A percentile compares a stretch with the other conserved stretches of the same genome.
These are phyloP conservation scores for Aspergillus asperescens DNA, from an alignment of 495 filamentous ascomycete species.

Conservation along the genomic window DNA sequence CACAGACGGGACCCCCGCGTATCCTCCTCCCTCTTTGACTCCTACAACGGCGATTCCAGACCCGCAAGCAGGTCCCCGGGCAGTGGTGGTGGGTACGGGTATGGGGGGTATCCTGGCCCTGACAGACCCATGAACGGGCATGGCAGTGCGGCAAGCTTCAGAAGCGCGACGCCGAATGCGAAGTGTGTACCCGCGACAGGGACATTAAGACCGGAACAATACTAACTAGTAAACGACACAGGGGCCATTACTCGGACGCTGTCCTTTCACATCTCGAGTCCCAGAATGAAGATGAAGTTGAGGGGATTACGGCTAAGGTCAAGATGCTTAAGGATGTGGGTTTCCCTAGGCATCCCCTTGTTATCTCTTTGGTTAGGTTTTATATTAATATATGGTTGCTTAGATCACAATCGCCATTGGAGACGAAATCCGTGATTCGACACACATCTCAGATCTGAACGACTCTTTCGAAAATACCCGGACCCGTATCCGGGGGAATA, in stretches of 20 bases:
- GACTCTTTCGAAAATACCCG: slow-evolving; percentile 83
- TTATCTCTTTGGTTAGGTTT: background rate
- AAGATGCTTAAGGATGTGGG: slow-evolving; percentile 85
- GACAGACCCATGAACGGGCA: slow-evolving; percentile 34
- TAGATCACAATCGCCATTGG: slow-evolving; percentile 91
- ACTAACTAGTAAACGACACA: slow-evolving; percentile 21
- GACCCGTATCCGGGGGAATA: slow-evolving; percentile 74
- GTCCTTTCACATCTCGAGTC: slow-evolving; percentile 91
- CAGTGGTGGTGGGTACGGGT: slow-evolving; percentile 45
- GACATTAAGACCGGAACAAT: background rate
- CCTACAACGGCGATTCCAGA: slow-evolving; percentile 62
- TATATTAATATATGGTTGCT: background rate
- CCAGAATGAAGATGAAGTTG: slow-evolving; percentile 88
- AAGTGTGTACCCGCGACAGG: slow-evolving; percentile 47
- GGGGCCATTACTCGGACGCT: slow-evolving; percentile 89
- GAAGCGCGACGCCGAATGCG: slow-evolving; percentile 77
- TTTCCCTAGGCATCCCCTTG: slow-evolving; percentile 15
- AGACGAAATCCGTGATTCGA: slow-evolving; percentile 84
- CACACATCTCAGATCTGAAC: slow-evolving; percentile 74
- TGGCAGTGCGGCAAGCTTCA: slow-evolving; percentile 33
- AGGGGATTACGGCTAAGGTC: slow-evolving; percentile 87
- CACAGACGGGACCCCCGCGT: slow-evolving; percentile 76
- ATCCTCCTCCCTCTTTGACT: slow-evolving; percentile 78
- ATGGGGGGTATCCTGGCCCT: slow-evolving; percentile 57
- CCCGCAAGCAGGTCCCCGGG: slow-evolving; percentile 49